Conservation (phyloP, 2,329 filamentous ascomycete genomes). For the Aphanocladium album region DNA sequence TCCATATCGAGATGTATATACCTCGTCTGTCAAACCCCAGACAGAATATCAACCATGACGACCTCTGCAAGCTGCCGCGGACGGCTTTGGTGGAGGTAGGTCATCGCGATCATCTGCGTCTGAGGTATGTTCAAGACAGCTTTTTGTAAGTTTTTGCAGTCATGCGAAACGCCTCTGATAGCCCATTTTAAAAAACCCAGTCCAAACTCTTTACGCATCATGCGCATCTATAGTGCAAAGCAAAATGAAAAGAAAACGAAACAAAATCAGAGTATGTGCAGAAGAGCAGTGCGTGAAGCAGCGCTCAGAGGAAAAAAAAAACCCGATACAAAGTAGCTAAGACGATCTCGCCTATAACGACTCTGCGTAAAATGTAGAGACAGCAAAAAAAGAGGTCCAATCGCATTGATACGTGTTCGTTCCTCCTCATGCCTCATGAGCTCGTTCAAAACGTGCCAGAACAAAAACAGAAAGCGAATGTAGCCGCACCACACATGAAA, state of each 20-base stretch:
- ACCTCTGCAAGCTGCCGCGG: no score
- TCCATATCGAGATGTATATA: background rate
- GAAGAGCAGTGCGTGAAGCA: slow-evolving; percentile 11
- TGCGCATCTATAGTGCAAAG: slow-evolving; percentile 4
- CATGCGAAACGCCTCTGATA: background rate
- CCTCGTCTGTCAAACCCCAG: background rate
- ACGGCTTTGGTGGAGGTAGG: background rate
- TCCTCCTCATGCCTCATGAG: slow-evolving; percentile 8
- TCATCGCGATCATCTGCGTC: background rate
- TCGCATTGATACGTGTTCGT: slow-evolving; percentile 1
- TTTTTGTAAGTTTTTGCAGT: background rate
- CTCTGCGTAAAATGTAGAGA: slow-evolving; percentile 9
- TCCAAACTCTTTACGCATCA: background rate
- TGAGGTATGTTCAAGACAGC: background rate
- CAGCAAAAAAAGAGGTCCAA: slow-evolving; percentile 8
- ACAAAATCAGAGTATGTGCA: slow-evolving; percentile 10
- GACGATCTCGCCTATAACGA: slow-evolving; percentile 11
- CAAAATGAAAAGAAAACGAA: slow-evolving; percentile 2
- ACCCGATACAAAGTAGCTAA: slow-evolving; percentile 17
- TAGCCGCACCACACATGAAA: slow-evolving; percentile 2
- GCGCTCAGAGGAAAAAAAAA: slow-evolving; percentile 17
- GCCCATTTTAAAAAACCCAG: background rate
- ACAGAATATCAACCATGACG: background rate
- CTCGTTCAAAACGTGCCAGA: background rate
- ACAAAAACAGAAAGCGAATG: background rate